A percentile compares a stretch with the other conserved stretches of the same genome.
These are phyloP conservation scores for Dothistroma septosporum DNA, from an alignment of 2,329 filamentous ascomycete genomes.

Conservation along the genomic window DNA sequence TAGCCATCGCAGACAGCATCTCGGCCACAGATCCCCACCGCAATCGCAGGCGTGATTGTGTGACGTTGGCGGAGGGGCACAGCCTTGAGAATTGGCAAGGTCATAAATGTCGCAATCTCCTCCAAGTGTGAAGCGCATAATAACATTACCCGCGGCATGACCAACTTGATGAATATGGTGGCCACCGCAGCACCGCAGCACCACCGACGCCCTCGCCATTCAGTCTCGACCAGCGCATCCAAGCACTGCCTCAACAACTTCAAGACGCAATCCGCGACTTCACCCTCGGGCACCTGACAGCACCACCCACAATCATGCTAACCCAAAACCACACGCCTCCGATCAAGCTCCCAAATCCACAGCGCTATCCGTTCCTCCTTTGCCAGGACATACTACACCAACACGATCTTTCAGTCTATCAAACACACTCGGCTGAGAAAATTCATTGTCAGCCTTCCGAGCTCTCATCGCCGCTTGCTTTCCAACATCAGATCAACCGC, in stretches of 20 bases:
- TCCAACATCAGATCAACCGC: background rate
- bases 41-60: background rate
- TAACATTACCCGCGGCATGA: background rate
- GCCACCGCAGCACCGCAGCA: background rate
- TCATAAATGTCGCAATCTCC: too few relatives aligned
- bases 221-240: background rate
- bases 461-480: background rate
- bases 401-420: background rate
- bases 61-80: too few relatives aligned
- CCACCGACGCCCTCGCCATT: background rate
- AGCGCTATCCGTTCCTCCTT: background rate
- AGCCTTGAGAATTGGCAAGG: too few relatives aligned
- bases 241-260: constrained; percentile 6
- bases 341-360: background rate
- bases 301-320: background rate
- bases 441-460: background rate
- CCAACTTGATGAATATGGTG: background rate
- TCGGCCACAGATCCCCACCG: background rate
- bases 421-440: background rate
- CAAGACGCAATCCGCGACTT: constrained; percentile 7
- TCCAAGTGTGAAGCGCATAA: background rate
- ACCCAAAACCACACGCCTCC: background rate
- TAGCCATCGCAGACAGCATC: background rate
- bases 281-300: background rate
- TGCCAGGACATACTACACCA: background rate